Conservation (phyloP, 2,329 filamentous ascomycete genomes). For the Cytospora piceicola region DNA sequence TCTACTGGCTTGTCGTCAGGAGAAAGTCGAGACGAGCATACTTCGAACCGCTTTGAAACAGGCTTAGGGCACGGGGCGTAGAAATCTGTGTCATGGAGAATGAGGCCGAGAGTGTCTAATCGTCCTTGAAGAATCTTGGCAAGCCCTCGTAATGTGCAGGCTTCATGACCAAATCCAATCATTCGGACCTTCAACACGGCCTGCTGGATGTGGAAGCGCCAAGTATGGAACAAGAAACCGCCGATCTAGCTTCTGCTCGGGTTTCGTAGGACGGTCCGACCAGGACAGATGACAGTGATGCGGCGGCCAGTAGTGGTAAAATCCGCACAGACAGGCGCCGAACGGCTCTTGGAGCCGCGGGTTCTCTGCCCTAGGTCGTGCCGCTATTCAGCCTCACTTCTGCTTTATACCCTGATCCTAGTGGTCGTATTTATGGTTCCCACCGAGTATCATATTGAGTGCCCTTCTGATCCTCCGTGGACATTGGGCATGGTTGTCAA, state of each 20-base stretch:
- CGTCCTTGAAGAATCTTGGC: too few relatives aligned
- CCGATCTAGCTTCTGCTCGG: constrained; percentile 16
- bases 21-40: not conserved
- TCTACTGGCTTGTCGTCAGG: not conserved
- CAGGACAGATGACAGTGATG: not conserved
- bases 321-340: not conserved
- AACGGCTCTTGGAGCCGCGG: not conserved
- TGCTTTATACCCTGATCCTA: not conserved
- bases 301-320: not conserved
- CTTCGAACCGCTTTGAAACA: not conserved
- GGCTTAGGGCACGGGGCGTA: not conserved
- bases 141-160: too few relatives aligned
- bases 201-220: not conserved
- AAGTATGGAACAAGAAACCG: constrained; percentile 19
- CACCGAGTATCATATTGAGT: not conserved
- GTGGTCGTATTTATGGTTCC: not conserved
- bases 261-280: constrained; percentile 16
- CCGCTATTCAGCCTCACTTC: not conserved
- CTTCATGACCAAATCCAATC: too few relatives aligned
- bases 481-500: not conserved
- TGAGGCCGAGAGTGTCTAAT: not conserved
- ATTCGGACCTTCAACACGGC: too few relatives aligned
- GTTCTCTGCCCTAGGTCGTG: not conserved
- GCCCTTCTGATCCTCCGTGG: not conserved
- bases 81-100: not conserved